Evolutionary conservation across 306 rosid genomes (phyloP), one percentile per base, ranked within the genome.

Genomic region (Lotus japonicus): DNA sequence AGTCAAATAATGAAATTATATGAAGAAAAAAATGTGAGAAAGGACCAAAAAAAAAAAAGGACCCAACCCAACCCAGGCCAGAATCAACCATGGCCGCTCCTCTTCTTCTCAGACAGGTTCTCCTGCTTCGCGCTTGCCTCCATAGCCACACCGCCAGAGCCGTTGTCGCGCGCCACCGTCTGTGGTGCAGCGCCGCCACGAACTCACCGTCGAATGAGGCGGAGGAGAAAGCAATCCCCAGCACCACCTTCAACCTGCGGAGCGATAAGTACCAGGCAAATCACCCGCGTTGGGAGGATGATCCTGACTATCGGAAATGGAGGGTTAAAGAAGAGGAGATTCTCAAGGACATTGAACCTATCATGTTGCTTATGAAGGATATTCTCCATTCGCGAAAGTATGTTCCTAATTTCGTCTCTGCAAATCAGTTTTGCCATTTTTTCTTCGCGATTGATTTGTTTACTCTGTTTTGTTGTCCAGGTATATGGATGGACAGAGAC

Each of bases 301-400:
- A 88, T 15, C 74, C 88, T 0, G 88, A 85, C 12, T 88, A 71
- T 67, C 80, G 89, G 6, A 84, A 73, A 53, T 94, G 95, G 97
- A 88, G 84, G 74, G 73, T 88, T 44, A 81, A 79, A 62, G 94
- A 90, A 65, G 54, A 70, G 1, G 89, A 79, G 76, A 90, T 94
- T 70, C 84, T 86, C 39, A 50, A 28, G 2, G 99, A 94, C 54
- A 81, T 92, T 60, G 85, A 82, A 52, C 97, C 98, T 12, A 55
- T 86, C 19, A 4, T 78, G 50, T 52, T 64, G 73, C 85, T 89
- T 18, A 61, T 88, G 9, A 92, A 84, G 71, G 87, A 83, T 4
- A 94, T 94, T 73, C 86, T 94, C 44, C 97, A 90, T 71, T 87
- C 98, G 0, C 33, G 57, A 57, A 80, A 79, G 91, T 84, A 15